Conservation (phyloP, 345 rosid species). For the Eucalyptus guilfoylei region DNA sequence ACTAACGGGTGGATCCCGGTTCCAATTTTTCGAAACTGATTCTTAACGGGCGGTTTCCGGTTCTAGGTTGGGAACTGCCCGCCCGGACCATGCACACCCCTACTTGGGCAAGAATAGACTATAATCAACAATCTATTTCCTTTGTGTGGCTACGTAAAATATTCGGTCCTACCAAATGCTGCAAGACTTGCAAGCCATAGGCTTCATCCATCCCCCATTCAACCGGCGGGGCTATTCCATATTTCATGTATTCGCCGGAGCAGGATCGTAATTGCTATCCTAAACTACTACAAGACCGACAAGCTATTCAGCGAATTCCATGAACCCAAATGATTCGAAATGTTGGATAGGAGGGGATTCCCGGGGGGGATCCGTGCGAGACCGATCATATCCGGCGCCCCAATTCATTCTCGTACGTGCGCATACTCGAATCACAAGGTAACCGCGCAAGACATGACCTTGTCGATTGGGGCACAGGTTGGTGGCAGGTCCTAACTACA, state of each 20-base stretch:
- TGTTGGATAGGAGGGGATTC: neutral
- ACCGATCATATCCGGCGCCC: neutral
- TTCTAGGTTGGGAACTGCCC: too few species aligned
- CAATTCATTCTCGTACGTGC: neutral
- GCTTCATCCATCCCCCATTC: neutral
- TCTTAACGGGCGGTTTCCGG: too few species aligned
- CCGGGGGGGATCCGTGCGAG: neutral
- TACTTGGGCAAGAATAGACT: neutral
- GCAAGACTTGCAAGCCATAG: neutral
- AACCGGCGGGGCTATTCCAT: neutral
- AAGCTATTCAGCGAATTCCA: neutral
- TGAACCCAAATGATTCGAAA: neutral
- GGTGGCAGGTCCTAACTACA: neutral
- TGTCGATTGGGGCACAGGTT: neutral
- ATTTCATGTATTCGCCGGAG: neutral
- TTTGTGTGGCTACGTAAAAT: neutral
- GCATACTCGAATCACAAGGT: neutral
- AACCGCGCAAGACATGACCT: neutral
- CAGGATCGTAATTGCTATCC: neutral
- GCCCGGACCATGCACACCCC: too few species aligned
- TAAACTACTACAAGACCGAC: neutral
- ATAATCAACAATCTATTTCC: neutral
- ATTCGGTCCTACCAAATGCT: neutral
- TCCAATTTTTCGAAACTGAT: too few species aligned
- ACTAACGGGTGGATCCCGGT: too few species aligned